phyloP scores from a whole-genome alignment of 768 basidiomycete species.

The Cyathus striatus region DNA sequence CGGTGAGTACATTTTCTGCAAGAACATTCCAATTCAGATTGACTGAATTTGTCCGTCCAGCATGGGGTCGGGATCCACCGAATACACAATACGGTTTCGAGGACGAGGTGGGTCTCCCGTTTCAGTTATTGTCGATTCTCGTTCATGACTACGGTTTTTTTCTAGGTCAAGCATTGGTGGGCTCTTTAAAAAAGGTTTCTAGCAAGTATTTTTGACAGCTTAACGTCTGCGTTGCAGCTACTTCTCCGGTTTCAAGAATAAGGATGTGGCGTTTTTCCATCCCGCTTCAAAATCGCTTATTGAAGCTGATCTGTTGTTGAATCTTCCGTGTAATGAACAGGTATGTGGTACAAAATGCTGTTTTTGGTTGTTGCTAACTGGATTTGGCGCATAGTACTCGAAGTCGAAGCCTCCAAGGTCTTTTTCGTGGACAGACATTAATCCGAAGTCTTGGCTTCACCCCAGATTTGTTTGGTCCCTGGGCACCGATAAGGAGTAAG shows the following conservation, averaged over 20 bases:
- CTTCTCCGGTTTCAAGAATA: conserved; percentile 66
- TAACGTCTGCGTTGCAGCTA: too few relatives aligned
- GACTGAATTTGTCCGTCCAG: conserved; percentile 17
- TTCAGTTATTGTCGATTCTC: not conserved
- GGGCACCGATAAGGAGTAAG: conserved; percentile 34
- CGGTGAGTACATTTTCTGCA: conserved; percentile 34
- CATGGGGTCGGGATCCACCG: conserved; percentile 60
- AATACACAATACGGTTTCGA: conserved; percentile 75
- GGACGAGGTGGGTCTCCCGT: conserved; percentile 39
- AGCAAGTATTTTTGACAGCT: too few relatives aligned
- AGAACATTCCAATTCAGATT: not conserved
- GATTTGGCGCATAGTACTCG: conserved; percentile 26
- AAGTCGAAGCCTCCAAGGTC: conserved; percentile 23
- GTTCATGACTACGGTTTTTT: not conserved
- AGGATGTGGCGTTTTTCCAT: conserved; percentile 84
- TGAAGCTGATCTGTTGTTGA: conserved; percentile 80
- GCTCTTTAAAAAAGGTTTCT: too few relatives aligned
- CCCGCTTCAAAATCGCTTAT: conserved; percentile 64
- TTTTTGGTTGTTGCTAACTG: too few relatives aligned
- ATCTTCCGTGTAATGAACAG: conserved; percentile 77
- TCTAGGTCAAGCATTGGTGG: conserved; percentile 47
- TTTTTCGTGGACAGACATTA: conserved; percentile 20
- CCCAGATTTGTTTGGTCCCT: conserved; percentile 25
- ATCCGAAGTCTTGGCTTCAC: conserved; percentile 31
- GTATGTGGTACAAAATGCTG: conserved; percentile 20